These are phyloP conservation scores for Plasmodium knowlesi DNA, from an alignment of 169 alveolate species.

Conservation along the genomic window DNA sequence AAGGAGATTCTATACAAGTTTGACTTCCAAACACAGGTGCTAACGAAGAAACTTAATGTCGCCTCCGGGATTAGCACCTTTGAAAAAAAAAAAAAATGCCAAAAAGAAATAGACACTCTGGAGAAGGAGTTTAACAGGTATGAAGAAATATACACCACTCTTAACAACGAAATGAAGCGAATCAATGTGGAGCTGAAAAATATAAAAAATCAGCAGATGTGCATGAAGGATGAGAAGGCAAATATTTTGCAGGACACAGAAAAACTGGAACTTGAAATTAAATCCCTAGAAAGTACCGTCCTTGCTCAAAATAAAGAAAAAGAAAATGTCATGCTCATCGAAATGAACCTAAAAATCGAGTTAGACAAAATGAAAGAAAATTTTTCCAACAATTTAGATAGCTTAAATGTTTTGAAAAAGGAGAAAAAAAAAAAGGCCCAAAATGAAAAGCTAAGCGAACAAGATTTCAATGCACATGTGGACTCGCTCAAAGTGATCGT, in stretches of 20 bases:
- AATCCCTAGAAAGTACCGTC: constrained; percentile 41
- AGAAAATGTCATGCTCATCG: constrained; percentile 62
- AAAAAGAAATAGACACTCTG: constrained; percentile 38
- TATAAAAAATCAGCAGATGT: constrained; percentile 32
- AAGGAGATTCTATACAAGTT: constrained; percentile 68
- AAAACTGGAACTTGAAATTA: constrained; percentile 51
- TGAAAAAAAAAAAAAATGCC: constrained; percentile 72
- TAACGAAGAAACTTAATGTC: constrained; percentile 48
- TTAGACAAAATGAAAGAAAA: constrained; percentile 32
- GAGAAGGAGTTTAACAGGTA: constrained; percentile 45
- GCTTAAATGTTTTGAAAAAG: constrained; percentile 28
- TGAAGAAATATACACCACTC: constrained; percentile 48
- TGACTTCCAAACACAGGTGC: constrained; percentile 62
- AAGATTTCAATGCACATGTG: constrained; percentile 47
- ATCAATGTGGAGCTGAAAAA: constrained; percentile 53
- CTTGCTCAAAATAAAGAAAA: constrained; percentile 52
- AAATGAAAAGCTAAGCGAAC: constrained; percentile 49
- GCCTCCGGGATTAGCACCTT: constrained; percentile 48
- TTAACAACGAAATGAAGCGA: constrained; percentile 59
- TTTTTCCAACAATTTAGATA: constrained; percentile 48
- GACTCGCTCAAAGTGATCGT: constrained; percentile 49
- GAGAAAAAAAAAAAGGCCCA: constrained; percentile 17
- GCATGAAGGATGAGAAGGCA: constrained; percentile 24
- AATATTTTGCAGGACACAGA: constrained; percentile 1
- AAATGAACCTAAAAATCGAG: constrained; percentile 62